These are phyloP conservation scores for Amoebophrya sp. DNA, from an alignment of 169 alveolate genomes.

Conservation along the genomic window DNA sequence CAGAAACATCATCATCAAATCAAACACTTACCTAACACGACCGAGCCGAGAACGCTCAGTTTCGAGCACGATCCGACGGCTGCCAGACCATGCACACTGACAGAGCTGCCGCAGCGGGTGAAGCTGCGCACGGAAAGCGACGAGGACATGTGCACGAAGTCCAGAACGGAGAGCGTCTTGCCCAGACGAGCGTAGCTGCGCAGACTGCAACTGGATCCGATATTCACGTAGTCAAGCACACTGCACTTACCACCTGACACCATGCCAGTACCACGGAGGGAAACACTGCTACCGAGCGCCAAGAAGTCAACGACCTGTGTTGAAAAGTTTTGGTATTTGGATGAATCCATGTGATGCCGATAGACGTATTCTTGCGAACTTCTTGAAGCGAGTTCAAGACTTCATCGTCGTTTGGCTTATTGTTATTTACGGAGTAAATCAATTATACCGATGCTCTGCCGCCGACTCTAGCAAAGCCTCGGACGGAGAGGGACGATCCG, in stretches of 20 bases:
- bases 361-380: no score
- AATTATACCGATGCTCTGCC: slow-evolving; percentile 3
- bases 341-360: no score
- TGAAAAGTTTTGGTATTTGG: no score
- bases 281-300: background rate
- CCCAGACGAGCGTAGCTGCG: slow-evolving; percentile 25
- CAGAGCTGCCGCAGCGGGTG: slow-evolving; percentile 33
- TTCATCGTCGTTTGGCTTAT: background rate
- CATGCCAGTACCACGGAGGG: background rate
- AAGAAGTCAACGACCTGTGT: background rate
- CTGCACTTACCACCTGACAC: background rate
- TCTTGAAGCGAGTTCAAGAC: no score
- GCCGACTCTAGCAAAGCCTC: background rate
- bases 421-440: background rate
- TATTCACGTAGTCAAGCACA: background rate
- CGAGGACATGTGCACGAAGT: background rate
- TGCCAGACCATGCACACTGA: slow-evolving; percentile 12
- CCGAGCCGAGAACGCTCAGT: background rate
- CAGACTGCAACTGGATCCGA: background rate
- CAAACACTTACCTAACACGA: background rate
- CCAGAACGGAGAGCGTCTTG: background rate
- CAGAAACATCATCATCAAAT: background rate
- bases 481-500: slow-evolving; percentile 1
- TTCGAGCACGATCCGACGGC: background rate
- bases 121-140: background rate